Evolutionary conservation across 805 yeast genomes (phyloP).

Genomic region (Yamadazyma sp.): DNA sequence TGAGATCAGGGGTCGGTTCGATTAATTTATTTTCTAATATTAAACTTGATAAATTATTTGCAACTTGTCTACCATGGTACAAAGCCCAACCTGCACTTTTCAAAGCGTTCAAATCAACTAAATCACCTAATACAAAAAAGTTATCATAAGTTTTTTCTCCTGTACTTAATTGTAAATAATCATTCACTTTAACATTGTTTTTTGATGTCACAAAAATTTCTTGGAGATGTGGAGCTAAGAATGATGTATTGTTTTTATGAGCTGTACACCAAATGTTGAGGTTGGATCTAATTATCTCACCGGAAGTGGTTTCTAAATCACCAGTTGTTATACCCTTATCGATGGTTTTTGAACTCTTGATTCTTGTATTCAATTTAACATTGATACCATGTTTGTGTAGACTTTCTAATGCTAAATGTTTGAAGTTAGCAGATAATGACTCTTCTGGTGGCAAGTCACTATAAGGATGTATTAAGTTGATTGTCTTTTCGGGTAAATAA

Average conservation of each 20-base stretch:
- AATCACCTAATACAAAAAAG: conserved; percentile 37
- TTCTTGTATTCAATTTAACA: conserved; percentile 27
- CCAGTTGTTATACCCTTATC: conserved; percentile 21
- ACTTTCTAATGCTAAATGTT: conserved; percentile 23
- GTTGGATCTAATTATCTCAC: conserved; percentile 24
- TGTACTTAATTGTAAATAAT: conserved; percentile 30
- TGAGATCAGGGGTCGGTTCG: conserved; percentile 32
- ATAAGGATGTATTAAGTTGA: conserved; percentile 40
- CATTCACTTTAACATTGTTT: conserved; percentile 33
- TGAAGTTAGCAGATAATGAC: conserved; percentile 26
- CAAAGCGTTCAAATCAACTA: conserved; percentile 38
- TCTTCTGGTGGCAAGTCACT: conserved; percentile 36
- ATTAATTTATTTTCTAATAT: conserved; percentile 27
- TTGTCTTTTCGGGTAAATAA: conserved; percentile 27
- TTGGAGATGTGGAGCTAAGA: conserved; percentile 20
- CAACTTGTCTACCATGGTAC: conserved; percentile 39
- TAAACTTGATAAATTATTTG: conserved; percentile 31
- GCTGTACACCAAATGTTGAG: conserved; percentile 37
- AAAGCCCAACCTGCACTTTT: conserved; percentile 47
- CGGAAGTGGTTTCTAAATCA: conserved; percentile 25
- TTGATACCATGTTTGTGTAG: conserved; percentile 27
- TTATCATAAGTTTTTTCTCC: conserved; percentile 18
- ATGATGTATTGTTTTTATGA: conserved; percentile 29
- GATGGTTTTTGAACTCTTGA: conserved; percentile 13
- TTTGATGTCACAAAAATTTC: conserved; percentile 22